phyloP scores from a whole-genome alignment of 805 yeast species.

The Yamadazyma philogaea region DNA sequence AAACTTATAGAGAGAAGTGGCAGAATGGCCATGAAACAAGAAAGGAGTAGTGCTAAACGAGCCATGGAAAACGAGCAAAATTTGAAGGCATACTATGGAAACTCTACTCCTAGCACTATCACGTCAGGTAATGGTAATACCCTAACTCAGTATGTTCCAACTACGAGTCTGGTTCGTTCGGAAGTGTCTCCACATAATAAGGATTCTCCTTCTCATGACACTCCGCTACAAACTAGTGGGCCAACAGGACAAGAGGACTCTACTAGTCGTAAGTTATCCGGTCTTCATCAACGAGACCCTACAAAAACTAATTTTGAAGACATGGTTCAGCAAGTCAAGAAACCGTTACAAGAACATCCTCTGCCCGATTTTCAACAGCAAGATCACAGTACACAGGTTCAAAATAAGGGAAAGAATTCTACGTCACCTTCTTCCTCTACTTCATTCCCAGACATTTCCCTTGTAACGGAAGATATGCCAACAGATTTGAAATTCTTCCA shows the following conservation, averaged over 20 bases:
- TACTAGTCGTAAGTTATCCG: conserved; percentile 14
- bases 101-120: conserved; percentile 5
- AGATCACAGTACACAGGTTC: neutral
- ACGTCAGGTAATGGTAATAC: conserved; percentile 5
- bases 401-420: conserved; percentile 14
- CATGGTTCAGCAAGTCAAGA: conserved; percentile 32
- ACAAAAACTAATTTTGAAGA: conserved; percentile 27
- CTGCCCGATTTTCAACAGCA: neutral
- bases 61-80: conserved; percentile 22
- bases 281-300: conserved; percentile 11
- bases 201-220: neutral
- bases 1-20: conserved; percentile 37
- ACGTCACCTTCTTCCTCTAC: conserved; percentile 36
- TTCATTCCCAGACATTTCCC: conserved; percentile 52
- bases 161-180: conserved; percentile 20
- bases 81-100: conserved; percentile 18
- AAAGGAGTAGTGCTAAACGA: conserved; percentile 23
- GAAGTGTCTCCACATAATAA: conserved; percentile 24
- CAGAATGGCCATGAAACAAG: conserved; percentile 38
- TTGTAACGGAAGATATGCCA: conserved; percentile 52
- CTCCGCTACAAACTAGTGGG: neutral
- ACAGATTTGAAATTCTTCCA: conserved; percentile 44
- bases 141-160: conserved; percentile 11
- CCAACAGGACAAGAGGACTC: conserved; percentile 21
- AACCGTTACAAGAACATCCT: conserved; percentile 8